Conservation (phyloP, 2,329 filamentous ascomycete species). For the Diaporthe sp. region DNA sequence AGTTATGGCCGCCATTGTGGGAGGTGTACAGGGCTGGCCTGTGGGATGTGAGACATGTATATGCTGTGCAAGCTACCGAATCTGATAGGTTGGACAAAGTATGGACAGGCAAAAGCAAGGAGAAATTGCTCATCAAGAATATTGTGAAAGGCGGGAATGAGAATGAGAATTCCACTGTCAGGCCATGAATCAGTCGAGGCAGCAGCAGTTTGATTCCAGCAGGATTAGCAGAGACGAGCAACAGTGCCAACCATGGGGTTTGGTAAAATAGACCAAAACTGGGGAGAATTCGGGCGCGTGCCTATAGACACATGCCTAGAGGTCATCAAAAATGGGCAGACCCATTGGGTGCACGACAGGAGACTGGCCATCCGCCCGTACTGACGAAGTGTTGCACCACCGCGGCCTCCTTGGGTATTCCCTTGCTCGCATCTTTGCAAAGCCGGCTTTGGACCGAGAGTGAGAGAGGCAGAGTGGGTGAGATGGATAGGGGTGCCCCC, state of each 20-base stretch:
- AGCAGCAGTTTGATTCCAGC: not conserved
- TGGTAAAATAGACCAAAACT: not conserved
- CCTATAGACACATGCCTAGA: slow-evolving; percentile 15
- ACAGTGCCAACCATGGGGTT: not conserved
- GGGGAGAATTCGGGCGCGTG: not conserved
- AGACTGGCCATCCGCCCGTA: slow-evolving; percentile 5
- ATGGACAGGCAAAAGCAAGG: not conserved
- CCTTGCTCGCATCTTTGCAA: not conserved
- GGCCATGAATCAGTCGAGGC: slow-evolving; percentile 12
- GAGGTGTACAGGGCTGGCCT: not conserved
- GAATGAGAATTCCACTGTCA: not conserved
- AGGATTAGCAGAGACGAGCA: not conserved
- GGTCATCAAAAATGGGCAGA: slow-evolving; percentile 26
- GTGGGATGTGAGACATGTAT: slow-evolving; percentile 2
- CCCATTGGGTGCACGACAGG: slow-evolving; percentile 5
- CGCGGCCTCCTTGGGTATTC: not conserved
- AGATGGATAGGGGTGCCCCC: not conserved
- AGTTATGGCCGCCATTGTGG: slow-evolving; percentile 8
- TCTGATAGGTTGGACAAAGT: slow-evolving; percentile 15
- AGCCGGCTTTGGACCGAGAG: slow-evolving; percentile 6
- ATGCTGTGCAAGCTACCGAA: not conserved
- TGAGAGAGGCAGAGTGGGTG: not conserved
- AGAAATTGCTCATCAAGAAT: not conserved
- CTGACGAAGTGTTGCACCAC: slow-evolving; percentile 1
- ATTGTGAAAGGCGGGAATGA: not conserved